These are phyloP conservation scores for Aureobasidium sp. DNA, from an alignment of 2,329 filamentous ascomycete species.

Conservation along the genomic window DNA sequence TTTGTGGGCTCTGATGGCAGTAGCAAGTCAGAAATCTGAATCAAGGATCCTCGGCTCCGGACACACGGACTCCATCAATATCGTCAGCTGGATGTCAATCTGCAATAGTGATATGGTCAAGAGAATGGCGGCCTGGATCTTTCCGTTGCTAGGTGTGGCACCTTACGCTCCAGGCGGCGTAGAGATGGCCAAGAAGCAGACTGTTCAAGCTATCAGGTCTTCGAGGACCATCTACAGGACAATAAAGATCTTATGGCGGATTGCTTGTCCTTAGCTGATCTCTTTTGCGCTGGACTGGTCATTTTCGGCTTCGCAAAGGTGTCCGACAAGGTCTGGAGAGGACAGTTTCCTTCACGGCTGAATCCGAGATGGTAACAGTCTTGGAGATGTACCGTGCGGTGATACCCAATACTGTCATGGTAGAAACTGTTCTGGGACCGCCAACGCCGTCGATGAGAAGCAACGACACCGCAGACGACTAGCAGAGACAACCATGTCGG, in stretches of 20 bases:
- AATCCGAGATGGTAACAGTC: neutral
- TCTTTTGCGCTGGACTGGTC: conserved; percentile 72
- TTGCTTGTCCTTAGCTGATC: conserved; percentile 59
- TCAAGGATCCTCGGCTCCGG: conserved; percentile 94
- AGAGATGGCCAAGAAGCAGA: conserved; percentile 52
- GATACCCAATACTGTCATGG: neutral
- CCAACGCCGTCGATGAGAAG: neutral
- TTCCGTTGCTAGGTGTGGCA: neutral
- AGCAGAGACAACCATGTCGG: neutral
- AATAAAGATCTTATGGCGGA: neutral
- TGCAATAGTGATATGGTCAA: conserved; percentile 57
- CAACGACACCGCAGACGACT: neutral
- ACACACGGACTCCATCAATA: conserved; percentile 99
- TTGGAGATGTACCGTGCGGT: conserved; percentile 1
- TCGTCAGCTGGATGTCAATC: conserved; percentile 96
- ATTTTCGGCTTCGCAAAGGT: conserved; percentile 85
- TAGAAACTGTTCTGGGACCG: neutral
- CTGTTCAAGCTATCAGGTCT: neutral
- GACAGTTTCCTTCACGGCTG: conserved; percentile 41
- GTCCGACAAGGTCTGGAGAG: conserved; percentile 84
- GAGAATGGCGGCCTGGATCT: conserved; percentile 47
- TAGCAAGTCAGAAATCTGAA: neutral
- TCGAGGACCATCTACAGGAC: conserved; percentile 53
- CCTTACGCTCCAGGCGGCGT: neutral
- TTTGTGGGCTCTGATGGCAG: conserved; percentile 83